Evolutionary conservation across 768 basidiomycete species (phyloP).

Genomic region (Pisolithus tinctorius): DNA sequence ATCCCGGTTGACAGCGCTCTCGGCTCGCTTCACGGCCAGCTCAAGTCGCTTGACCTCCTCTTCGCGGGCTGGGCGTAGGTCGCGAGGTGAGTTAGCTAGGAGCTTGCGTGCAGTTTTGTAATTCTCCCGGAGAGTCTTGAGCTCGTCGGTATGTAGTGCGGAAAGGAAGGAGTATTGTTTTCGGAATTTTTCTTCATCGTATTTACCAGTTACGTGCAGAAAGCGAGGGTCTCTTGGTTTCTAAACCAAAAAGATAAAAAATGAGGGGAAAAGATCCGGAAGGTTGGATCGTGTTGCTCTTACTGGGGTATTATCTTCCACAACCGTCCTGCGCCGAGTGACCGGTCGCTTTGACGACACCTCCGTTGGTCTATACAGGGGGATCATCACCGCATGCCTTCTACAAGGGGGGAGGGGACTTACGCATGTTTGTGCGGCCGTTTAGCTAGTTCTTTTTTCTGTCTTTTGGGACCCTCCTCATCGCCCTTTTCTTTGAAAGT

Average conservation of each 20-base stretch:
- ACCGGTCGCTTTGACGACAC: slow-evolving; percentile 83
- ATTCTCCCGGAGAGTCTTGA: slow-evolving; percentile 56
- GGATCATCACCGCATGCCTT: not conserved
- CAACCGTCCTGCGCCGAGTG: slow-evolving; percentile 58
- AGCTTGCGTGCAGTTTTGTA: slow-evolving; percentile 64
- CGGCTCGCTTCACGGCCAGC: slow-evolving; percentile 63
- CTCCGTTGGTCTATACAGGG: slow-evolving; percentile 58
- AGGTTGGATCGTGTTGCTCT: slow-evolving; percentile 18
- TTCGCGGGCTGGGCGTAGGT: slow-evolving; percentile 54
- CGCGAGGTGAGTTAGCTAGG: slow-evolving; percentile 51
- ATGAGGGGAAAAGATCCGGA: not conserved
- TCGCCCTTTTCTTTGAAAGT: slow-evolving; percentile 24
- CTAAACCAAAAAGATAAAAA: slow-evolving; percentile 31
- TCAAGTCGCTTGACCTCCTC: slow-evolving; percentile 68
- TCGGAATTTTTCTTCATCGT: slow-evolving; percentile 57
- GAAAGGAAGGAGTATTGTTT: slow-evolving; percentile 71
- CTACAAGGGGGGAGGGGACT: slow-evolving; percentile 25
- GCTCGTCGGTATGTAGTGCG: slow-evolving; percentile 57
- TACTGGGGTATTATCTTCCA: slow-evolving; percentile 63
- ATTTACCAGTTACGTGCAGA: slow-evolving; percentile 61
- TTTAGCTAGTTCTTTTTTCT: slow-evolving; percentile 45
- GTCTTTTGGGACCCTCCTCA: slow-evolving; percentile 36
- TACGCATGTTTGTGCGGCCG: slow-evolving; percentile 84
- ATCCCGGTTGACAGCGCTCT: slow-evolving; percentile 72
- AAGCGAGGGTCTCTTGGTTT: slow-evolving; percentile 86